A percentile compares a stretch with the other conserved stretches of the same genome.
These are phyloP conservation scores for Ogataea chonburiensis DNA, from an alignment of 805 yeast species.

Conservation along the genomic window DNA sequence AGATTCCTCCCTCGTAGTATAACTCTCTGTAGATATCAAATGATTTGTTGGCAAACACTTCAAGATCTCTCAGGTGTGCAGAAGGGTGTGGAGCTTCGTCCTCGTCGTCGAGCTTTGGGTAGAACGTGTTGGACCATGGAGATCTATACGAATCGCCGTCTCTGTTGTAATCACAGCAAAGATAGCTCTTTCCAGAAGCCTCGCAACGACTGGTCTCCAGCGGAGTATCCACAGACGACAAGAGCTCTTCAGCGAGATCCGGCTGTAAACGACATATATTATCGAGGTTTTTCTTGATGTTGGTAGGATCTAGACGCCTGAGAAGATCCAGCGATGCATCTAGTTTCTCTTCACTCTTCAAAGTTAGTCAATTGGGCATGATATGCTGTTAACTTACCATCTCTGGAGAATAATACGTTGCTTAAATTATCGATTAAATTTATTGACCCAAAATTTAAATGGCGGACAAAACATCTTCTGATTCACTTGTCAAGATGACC, in stretches of 20 bases:
- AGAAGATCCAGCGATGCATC: constrained; percentile 80
- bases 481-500: constrained; percentile 1
- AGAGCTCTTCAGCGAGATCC: constrained; percentile 79
- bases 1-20: constrained; percentile 92
- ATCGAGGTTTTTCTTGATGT: constrained; percentile 44
- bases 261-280: constrained; percentile 56
- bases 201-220: constrained; percentile 52
- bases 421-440: constrained; percentile 3
- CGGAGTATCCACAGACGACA: constrained; percentile 87
- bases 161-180: constrained; percentile 91
- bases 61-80: constrained; percentile 64
- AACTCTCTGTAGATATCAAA: constrained; percentile 90
- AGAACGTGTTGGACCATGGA: constrained; percentile 83
- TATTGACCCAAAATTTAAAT: constrained; percentile 7
- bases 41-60: constrained; percentile 80
- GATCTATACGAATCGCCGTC: constrained; percentile 92
- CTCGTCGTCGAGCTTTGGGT: constrained; percentile 49
- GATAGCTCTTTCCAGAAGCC: constrained; percentile 60
- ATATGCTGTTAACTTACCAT: constrained; percentile 9
- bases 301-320: constrained; percentile 70
- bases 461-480: constrained; percentile 4
- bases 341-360: constrained; percentile 46
- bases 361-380: constrained; percentile 5
- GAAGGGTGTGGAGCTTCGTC: constrained; percentile 76
- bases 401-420: constrained; percentile 6